Base-by-base conservation (phyloP, 257 asterid species). In the Nemophila menziesii region DNA sequence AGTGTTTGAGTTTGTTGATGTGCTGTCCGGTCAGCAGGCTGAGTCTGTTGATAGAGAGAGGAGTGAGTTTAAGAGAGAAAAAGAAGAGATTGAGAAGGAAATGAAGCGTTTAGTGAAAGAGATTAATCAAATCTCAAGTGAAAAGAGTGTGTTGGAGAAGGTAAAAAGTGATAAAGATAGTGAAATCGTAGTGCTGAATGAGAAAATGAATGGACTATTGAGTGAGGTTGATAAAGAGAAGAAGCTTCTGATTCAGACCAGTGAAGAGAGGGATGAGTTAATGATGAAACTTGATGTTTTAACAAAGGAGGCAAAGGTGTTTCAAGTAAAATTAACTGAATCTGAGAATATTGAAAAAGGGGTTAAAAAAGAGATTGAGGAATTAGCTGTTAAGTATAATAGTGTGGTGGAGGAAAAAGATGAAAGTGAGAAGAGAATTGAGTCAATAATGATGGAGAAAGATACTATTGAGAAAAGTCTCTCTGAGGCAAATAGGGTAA, bases 191-290 rank as follows among this genome's bases (percentile, higher is more conserved):
- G 20, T 20, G 18, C 53, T 80, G 71, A 69, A 29, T 52, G 44
- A 22, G 50, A 63, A 53, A 16, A 5, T 80, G 70, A 63, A 51
- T 46, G 71, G 27, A 57, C 56, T 49, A 41, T 68, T 19, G 33
- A 52, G 47, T 46, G 54, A 12, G 46, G 48, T 84, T 53, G 66
- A 27, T 1, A 22, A 22, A 1, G 90, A 68, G 63, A 68, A 57
- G 57, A 66, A 22, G 40, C 57, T 60, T 48, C 63, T 70, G 8
- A 46, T 39, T 46, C 45, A 44, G 17, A 52, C 62, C 56, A 29
- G 58, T 10, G 16, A 39, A 2, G 79, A 77, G 44, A 79, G 72
- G 68, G 82, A 84, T 56, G 86, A 22, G 18, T 44, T 67, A 24
- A 58, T 12, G 48, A 56, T 23, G 34, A 61, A 53, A 46, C 60